Base-by-base conservation (phyloP, 495 filamentous ascomycete species). In the Hypoxylon lenormandii region DNA sequence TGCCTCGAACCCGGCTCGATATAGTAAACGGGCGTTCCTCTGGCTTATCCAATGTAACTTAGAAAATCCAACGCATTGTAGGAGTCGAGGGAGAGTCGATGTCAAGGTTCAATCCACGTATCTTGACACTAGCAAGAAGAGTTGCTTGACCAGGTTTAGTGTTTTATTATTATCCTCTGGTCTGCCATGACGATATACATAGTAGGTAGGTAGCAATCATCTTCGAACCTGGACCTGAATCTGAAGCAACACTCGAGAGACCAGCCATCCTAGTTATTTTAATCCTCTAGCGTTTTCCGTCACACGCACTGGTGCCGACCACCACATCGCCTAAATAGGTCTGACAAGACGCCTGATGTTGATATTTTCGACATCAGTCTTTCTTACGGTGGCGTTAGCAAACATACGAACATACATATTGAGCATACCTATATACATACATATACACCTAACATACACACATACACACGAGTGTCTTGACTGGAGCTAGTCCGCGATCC, bases 191-290 rank as follows among this genome's bases (percentile, higher is more conserved):
- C 52, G 62, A 58, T 58, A 33, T 33, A 4, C 30, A 11, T 33
- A 45, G 54, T 66, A n/a, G n/a, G n/a, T n/a, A n/a, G n/a, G n/a
- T n/a, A 59, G 52, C 61, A 65, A 65, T 58, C 61, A 50, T 37
- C 48, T 54, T n/a, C n/a, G 28, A 48, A n/a, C 11, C 47, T 28
- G 45, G n/a, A n/a, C n/a, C n/a, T n/a, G n/a, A n/a, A n/a, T n/a
- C 23, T 26, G 2, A 33, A 64, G 22, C 36, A 22, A 45, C 40
- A 50, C 38, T 55, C 38, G 23, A 45, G 5, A 12, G 16, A 18
- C 42, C 13, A 42, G 13, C 38, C 38, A 16, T n/a, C 38, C 15
- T n/a, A 42, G 38, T 16, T 42, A n/a, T n/a, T n/a, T n/a, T n/a
- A 38, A 38, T 3, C 5, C 19, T 22, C 45, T 11, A 48, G 11